Conservation (phyloP, 2,329 filamentous ascomycete species). For the Colletotrichum sp. region DNA sequence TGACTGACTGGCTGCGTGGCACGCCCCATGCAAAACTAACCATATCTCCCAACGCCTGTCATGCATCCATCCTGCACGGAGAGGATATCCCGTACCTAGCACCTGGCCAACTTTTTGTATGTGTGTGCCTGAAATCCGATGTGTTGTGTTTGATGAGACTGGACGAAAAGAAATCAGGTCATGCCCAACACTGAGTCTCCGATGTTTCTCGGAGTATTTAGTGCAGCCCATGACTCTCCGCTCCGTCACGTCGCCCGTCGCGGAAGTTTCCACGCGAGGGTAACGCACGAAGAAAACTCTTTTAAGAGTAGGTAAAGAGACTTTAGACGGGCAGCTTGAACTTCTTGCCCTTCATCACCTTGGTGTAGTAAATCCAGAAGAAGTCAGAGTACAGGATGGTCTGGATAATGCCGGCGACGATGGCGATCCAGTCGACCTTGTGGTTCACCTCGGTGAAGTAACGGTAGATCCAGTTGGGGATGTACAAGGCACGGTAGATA, state of each 20-base stretch:
- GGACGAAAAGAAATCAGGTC: background rate
- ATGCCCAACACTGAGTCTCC: background rate
- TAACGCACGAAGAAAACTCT: background rate
- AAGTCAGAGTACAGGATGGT: constrained; percentile 98
- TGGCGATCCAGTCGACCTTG: constrained; percentile 82
- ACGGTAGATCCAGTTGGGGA: constrained; percentile 97
- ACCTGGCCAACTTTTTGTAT: background rate
- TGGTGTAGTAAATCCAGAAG: constrained; percentile 99
- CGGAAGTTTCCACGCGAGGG: background rate
- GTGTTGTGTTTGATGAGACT: background rate
- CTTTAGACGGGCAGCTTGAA: constrained; percentile 82
- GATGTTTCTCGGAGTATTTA: background rate
- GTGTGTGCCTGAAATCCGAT: background rate
- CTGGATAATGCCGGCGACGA: constrained; percentile 89
- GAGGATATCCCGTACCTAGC: constrained; percentile 12
- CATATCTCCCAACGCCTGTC: constrained; percentile 21
- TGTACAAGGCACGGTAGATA: constrained; percentile 91
- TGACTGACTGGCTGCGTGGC: background rate
- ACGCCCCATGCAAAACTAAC: constrained; percentile 17
- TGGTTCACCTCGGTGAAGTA: constrained; percentile 78
- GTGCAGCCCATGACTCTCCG: background rate
- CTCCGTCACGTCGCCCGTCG: background rate
- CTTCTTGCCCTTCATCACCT: constrained; percentile 89
- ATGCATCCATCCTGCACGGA: constrained; percentile 17
- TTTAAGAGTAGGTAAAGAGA: background rate